phyloP scores from a whole-genome alignment of 768 basidiomycete species.

The Hygrocybe punicea region DNA sequence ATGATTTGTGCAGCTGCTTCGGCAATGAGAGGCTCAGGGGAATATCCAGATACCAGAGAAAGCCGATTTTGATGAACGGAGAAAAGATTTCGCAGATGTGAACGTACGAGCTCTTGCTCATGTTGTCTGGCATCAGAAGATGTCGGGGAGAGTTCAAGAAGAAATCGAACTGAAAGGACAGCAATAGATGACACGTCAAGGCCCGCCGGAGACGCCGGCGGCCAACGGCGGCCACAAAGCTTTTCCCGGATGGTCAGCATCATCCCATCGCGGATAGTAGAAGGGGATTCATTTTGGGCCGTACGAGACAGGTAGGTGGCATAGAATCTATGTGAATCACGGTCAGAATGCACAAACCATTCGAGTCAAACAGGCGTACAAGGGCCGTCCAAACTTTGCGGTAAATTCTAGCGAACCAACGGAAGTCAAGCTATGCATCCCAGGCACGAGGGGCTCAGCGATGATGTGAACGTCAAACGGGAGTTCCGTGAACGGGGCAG shows the following conservation, averaged over 20 bases:
- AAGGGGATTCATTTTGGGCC: not conserved
- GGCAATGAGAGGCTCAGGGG: slow-evolving; percentile 5
- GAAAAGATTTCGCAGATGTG: slow-evolving; percentile 5
- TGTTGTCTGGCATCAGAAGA: slow-evolving; percentile 5
- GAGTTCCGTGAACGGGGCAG: slow-evolving; percentile 5
- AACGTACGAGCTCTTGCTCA: slow-evolving; percentile 8
- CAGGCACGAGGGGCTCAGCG: slow-evolving; percentile 1
- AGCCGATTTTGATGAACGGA: slow-evolving; percentile 1
- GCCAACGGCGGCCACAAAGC: slow-evolving; percentile 3
- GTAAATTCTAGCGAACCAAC: slow-evolving; percentile 4
- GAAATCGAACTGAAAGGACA: slow-evolving; percentile 14
- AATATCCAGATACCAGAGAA: not conserved
- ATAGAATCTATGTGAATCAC: slow-evolving; percentile 1
- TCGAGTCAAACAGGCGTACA: not conserved
- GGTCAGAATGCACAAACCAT: not conserved
- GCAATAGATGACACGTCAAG: slow-evolving; percentile 13
- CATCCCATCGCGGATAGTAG: not conserved
- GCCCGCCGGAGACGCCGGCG: not conserved
- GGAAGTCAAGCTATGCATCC: not conserved
- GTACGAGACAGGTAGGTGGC: slow-evolving; percentile 1
- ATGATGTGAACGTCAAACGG: slow-evolving; percentile 2
- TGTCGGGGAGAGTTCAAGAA: slow-evolving; percentile 15
- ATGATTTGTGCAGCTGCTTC: slow-evolving; percentile 7
- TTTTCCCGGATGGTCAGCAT: slow-evolving; percentile 5
- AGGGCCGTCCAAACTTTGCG: slow-evolving; percentile 8